Evolutionary conservation across 257 asterid species (phyloP), one percentile per base, ranked within the genome.

Genomic region (Leonotis leonurus): DNA sequence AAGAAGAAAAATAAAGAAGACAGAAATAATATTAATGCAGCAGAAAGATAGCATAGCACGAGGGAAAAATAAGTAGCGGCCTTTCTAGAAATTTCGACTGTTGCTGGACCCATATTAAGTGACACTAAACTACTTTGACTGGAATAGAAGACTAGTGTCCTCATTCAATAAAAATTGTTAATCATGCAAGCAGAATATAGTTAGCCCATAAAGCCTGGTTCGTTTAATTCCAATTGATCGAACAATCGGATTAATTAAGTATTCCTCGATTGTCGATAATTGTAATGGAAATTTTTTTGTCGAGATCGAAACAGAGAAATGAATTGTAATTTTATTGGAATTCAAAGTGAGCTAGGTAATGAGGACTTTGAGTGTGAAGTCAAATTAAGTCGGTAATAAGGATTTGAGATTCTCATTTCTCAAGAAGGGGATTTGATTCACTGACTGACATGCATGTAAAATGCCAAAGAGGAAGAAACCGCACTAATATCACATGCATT

Each of bases 341-440:
- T 32, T 32, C 36, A 32, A 32, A 32, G 1, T 32, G 10, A 32
- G 9, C 0, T 30, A 6, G n/a, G 0, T 30, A 30, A 30, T 30
- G 8, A 30, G 35, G 35, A 30, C 5, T 30, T 30, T 7, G 36
- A 37, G 6, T 10, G 4, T 37, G 12, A 37, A 37, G 52, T 50
- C 69, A 64, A 36, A 14, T 52, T 62, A 58, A 50, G 11, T 24
- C n/a, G n/a, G n/a, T 25, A 24, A 4, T 5, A 37, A 64, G 43
- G 62, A 40, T 39, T 27, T 41, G 56, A 30, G 48, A 66, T 41
- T 66, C 56, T 54, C 71, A n/a, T n/a, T n/a, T n/a, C n/a, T n/a
- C n/a, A n/a, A n/a, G n/a, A 41, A 66, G 39, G 56, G 11, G 60
- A 53, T n/a, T 52, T 52, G 65, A 67, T 67, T 67, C 72, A 67